Base-by-base conservation (phyloP, 2,329 filamentous ascomycete species). In the Phialophora tarda region DNA sequence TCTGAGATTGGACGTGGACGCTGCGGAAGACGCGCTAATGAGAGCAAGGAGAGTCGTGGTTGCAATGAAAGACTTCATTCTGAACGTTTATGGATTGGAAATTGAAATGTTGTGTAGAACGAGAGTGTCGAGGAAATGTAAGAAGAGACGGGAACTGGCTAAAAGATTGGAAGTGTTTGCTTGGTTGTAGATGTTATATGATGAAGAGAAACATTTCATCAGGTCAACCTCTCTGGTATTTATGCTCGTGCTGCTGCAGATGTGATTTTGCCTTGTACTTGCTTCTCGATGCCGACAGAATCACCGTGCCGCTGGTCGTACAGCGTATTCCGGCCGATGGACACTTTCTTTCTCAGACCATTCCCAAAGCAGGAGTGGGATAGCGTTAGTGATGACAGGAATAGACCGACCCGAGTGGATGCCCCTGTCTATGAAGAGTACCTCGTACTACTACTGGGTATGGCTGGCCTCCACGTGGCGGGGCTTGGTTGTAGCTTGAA, bases 1-100 rank as follows among this genome's bases (percentile, higher is more conserved):
- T 50, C 65, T 30, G 23, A 64, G 65, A 21, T n/a, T 58, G 23
- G 59, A 59, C 8, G 65, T 38, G 11, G 60, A 48, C n/a, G 61
- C 65, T 17, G 51, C 61, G 5, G 65, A 64, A 12, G 65, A 61
- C 17, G 56, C 56, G 32, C 55, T 44, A 57, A 67, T 30, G 34
- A 67, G 61, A 24, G 56, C 61, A 48, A 67, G 61, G 23, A 66
- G 44, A 23, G 34, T 17, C 34, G 64, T 62, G 11, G 64, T 58
- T 11, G 64, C 59, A 48, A 59, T 38, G 59, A 62, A 59, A 12
- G 64, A 66, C 54, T 66, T 66, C 64, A 66, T 66, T 44, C 38
- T 34, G 41, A 14, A 4, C 30, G 34, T 41, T 7, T 8, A 41
- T 41, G 34, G 14, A 47, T 17, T 59, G 4, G 41, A 2, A 28